Evolutionary conservation across 2,329 filamentous ascomycete species (phyloP), one percentile per base, ranked within the genome.

Genomic region (Orbilia brochopaga): DNA sequence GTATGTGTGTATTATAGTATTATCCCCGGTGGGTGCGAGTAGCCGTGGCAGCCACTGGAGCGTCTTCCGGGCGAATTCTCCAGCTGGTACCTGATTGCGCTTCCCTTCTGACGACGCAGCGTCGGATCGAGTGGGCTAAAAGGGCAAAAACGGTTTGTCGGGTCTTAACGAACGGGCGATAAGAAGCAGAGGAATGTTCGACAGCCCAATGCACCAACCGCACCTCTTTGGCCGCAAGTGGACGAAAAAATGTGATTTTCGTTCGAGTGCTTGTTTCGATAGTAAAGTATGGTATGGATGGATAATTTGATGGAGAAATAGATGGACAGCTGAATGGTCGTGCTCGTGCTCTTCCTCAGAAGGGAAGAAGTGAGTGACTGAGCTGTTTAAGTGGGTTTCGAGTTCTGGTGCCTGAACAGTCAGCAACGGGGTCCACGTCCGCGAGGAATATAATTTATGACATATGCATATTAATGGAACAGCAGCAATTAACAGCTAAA

Each of bases 81-180:
- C 3, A 15, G 30, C 27, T 21, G n/a, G 57, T 61, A 30, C 57
- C 59, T 54, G 59, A 24, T 54, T 54, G 48, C 35, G 54, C 27
- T 54, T 54, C n/a, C 46, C 46, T 37, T 27, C 24, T 44, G 54
- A 55, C 35, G 65, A 46, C 37, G 65, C 17, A 52, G 65, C 62
- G 65, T 59, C 59, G 59, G 66, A 70, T 70, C 40, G 65, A 64
- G 54, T 59, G 58, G 58, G 53, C 65, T 57, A 63, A 63, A 58
- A 51, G 62, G 44, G 65, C 50, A 53, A 48, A 48, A 48, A 44
- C 48, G 13, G 48, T 57, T 69, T 55, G n/a, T 19, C 57, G 19
- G 48, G 51, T 54, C 19, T 54, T 19, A 17, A 53, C 13, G 35
- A 24, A 30, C 63, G 35, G 56, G 62, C 40, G 50, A 40, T 30